These are phyloP conservation scores for Hibiscus mutabilis DNA, from an alignment of 345 rosid genomes.

Conservation along the genomic window DNA sequence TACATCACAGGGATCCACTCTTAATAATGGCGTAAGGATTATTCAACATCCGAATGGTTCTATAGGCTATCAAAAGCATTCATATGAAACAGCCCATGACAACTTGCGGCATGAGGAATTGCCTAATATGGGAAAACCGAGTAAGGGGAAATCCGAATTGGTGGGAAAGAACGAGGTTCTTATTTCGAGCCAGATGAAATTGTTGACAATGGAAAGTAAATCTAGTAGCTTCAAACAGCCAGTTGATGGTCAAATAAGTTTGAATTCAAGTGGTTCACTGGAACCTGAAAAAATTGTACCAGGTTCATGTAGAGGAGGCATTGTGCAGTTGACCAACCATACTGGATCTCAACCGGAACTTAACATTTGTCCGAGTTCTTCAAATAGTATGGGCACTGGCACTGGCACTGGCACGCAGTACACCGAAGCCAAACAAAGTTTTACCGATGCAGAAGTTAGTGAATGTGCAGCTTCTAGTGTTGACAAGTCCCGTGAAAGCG, in stretches of 20 bases:
- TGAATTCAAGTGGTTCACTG: slow-evolving; percentile 29
- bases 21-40: slow-evolving; percentile 14
- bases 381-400: slow-evolving; percentile 50
- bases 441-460: slow-evolving; percentile 64
- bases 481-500: slow-evolving; percentile 32
- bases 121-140: slow-evolving; percentile 24
- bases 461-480: slow-evolving; percentile 44
- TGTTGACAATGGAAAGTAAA: slow-evolving; percentile 24
- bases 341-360: slow-evolving; percentile 28
- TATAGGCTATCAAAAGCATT: slow-evolving; percentile 23
- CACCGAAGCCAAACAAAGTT: slow-evolving; percentile 68
- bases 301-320: slow-evolving; percentile 2
- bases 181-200: slow-evolving; percentile 17
- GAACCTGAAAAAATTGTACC: slow-evolving; percentile 35
- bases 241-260: slow-evolving; percentile 26
- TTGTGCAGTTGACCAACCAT: slow-evolving; percentile 25
- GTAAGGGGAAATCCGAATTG: slow-evolving; percentile 25
- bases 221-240: slow-evolving; percentile 32
- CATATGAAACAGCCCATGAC: slow-evolving; percentile 10
- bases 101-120: slow-evolving; percentile 25
- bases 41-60: slow-evolving; percentile 24
- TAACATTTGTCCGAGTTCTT: slow-evolving; percentile 53
- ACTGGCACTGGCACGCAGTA: slow-evolving; percentile 50
- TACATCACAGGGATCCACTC: slow-evolving; percentile 7
- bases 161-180: slow-evolving; percentile 14